Percentiles rank a stretch among this genome's conserved stretches.
phyloP scores from a whole-genome alignment of 352 stramenopile genomes.

The Pythium diclinum region DNA sequence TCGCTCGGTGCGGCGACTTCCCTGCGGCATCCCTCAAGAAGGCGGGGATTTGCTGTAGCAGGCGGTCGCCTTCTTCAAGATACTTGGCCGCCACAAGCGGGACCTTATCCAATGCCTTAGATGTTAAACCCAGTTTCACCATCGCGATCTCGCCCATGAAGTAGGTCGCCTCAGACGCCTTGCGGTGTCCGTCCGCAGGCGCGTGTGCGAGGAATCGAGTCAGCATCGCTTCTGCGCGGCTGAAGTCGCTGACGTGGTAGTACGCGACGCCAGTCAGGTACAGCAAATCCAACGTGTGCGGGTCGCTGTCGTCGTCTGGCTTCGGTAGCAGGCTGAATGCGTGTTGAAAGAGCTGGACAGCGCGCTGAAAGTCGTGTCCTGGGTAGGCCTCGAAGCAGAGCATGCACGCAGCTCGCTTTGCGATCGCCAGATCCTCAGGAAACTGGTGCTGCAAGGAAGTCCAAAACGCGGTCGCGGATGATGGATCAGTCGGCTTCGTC shows the following conservation, averaged over 20 bases:
- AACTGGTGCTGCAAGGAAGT: constrained; percentile 3
- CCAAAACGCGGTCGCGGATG: neutral
- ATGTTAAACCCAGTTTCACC: neutral
- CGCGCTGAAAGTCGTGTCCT: neutral
- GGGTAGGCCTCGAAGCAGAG: neutral
- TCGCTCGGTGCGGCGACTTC: neutral
- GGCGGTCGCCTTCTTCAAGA: constrained; percentile 6
- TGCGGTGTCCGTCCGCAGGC: constrained; percentile 12
- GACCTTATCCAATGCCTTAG: neutral
- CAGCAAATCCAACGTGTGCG: neutral
- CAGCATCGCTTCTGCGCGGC: neutral
- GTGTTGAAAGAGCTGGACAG: neutral
- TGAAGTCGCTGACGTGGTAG: neutral
- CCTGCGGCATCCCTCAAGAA: neutral
- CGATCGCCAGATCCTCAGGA: constrained; percentile 3
- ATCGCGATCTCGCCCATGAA: constrained; percentile 9
- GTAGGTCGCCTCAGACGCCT: constrained; percentile 2
- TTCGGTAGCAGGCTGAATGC: constrained; percentile 8
- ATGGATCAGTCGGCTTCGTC: neutral
- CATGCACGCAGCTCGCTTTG: constrained; percentile 1
- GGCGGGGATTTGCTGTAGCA: constrained; percentile 3
- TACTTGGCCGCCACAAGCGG: neutral
- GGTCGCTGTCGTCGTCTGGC: neutral
- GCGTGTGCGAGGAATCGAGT: constrained; percentile 8
- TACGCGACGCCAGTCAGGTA: neutral